phyloP scores from a whole-genome alignment of 129 eudicot species.

The Flaveria brownii region DNA sequence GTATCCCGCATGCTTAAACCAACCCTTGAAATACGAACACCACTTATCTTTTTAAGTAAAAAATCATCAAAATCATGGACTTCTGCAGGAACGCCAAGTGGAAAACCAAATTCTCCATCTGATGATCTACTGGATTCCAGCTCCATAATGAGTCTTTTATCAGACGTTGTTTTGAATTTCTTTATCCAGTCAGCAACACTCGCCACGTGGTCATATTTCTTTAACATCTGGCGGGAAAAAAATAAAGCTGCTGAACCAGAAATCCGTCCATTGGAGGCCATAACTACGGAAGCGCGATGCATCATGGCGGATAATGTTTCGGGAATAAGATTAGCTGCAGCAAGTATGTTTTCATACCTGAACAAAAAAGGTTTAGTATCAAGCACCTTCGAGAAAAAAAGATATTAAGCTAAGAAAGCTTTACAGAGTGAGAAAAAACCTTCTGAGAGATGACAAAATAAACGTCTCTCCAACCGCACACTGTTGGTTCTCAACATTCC shows the following conservation, averaged over 20 bases:
- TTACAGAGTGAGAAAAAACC: conserved; percentile 41
- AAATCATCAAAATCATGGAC: conserved; percentile 83
- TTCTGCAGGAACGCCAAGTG: conserved; percentile 90
- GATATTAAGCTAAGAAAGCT: background rate
- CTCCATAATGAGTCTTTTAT: conserved; percentile 73
- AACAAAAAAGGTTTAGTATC: conserved; percentile 14
- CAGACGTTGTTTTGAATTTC: conserved; percentile 64
- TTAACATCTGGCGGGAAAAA: conserved; percentile 74
- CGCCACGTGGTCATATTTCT: conserved; percentile 57
- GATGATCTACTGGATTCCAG: conserved; percentile 71
- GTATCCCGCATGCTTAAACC: conserved; percentile 85
- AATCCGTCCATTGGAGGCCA: conserved; percentile 73
- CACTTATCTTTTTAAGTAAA: conserved; percentile 75
- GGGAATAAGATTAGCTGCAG: conserved; percentile 90
- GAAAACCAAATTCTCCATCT: conserved; percentile 72
- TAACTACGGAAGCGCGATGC: conserved; percentile 60
- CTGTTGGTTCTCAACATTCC: conserved; percentile 59
- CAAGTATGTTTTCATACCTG: conserved; percentile 90
- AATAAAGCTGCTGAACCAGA: conserved; percentile 65
- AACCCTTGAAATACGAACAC: conserved; percentile 82
- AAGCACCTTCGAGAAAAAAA: too few species aligned
- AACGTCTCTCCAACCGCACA: conserved; percentile 75
- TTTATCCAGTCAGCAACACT: conserved; percentile 89
- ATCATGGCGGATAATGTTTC: conserved; percentile 72
- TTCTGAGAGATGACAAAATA: conserved; percentile 74